Base-by-base conservation (phyloP, 2,329 filamentous ascomycete genomes). In the Ramularia endophylla region DNA sequence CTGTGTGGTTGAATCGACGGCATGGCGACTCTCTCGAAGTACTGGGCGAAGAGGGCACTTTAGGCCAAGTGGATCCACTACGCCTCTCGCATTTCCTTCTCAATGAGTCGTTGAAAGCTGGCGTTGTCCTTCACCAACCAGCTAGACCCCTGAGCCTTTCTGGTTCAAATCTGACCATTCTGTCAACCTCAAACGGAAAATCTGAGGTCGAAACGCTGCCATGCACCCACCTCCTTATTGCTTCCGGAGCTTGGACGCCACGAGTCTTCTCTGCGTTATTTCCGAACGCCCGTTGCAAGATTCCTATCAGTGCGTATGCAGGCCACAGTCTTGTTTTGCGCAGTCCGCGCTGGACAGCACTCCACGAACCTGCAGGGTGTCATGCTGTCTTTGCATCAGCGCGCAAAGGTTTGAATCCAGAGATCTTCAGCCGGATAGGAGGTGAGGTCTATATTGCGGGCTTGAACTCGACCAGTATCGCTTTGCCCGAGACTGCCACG, bases 371-470 rank as follows among this genome's bases (percentile, higher is more conserved):
- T 2, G 52, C 65, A 22, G 66, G 69, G 2, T 83, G 78, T 57
- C 80, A 87, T 59, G 80, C 84, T 2, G 64, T 90, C 2, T 89
- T 86, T 56, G 78, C 79, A 2, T 76, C 74, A 3, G 71, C 78
- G 42, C 66, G 66, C 1, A 54, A 64, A 2, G 72, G 71, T 0
- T 87, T 82, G 61, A 79, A 77, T 2, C 83, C 84, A 0, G 85
- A 89, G 60, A 68, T 85, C 8, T 87, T 86, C 61, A 78, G 79
- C 1, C 71, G 85, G 8, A 55, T 74, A 3, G 78, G 77, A 7
- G 81, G 78, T 1, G 75, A 86, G 41, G 75, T 90, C 15, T 90
- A 86, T 60, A 65, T 90, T 25, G 82, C 81, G 0, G 85, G 85
- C 0, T 59, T 89, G 27, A 89, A 90, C 57, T 77, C 73, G 27